Evolutionary conservation across 768 basidiomycete genomes (phyloP).

Genomic region (Mycena galopus): DNA sequence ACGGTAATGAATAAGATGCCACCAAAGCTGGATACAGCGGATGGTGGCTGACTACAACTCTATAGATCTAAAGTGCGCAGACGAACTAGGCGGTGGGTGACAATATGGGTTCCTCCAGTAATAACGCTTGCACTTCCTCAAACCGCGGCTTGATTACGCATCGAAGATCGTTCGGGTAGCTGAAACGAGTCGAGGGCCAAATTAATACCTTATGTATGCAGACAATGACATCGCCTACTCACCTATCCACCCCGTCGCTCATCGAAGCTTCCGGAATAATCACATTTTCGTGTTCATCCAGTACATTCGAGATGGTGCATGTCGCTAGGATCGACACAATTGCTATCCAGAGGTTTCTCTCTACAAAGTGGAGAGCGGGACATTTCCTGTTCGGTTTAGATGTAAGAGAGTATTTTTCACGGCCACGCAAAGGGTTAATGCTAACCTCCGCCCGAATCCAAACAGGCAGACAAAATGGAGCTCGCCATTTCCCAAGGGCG

Average conservation of each 20-base stretch:
- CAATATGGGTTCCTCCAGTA: conserved; percentile 19
- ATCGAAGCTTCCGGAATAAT: conserved; percentile 2
- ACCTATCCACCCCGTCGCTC: conserved; percentile 21
- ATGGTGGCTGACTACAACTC: conserved; percentile 1
- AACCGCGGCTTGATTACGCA: conserved; percentile 17
- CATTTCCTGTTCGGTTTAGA: background rate
- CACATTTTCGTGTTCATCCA: conserved; percentile 15
- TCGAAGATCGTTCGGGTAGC: conserved; percentile 23
- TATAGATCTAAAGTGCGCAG: background rate
- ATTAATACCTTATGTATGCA: conserved; percentile 9
- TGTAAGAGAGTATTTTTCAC: background rate
- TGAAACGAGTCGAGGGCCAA: conserved; percentile 13
- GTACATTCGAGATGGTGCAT: conserved; percentile 6
- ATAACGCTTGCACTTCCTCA: conserved; percentile 16
- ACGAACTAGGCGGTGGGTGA: conserved; percentile 5
- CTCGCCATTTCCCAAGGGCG: background rate
- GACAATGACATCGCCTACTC: conserved; percentile 17
- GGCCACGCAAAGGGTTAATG: background rate
- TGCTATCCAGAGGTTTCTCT: conserved; percentile 21
- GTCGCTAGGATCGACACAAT: conserved; percentile 19
- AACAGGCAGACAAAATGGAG: conserved; percentile 1
- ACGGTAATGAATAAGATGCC: background rate
- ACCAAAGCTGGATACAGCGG: background rate
- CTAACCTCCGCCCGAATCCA: conserved; percentile 19
- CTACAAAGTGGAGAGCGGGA: background rate